Evolutionary conservation across 106 monocot genomes (phyloP), one percentile per base, ranked within the genome.

Genomic region (Chionographis japonica): DNA sequence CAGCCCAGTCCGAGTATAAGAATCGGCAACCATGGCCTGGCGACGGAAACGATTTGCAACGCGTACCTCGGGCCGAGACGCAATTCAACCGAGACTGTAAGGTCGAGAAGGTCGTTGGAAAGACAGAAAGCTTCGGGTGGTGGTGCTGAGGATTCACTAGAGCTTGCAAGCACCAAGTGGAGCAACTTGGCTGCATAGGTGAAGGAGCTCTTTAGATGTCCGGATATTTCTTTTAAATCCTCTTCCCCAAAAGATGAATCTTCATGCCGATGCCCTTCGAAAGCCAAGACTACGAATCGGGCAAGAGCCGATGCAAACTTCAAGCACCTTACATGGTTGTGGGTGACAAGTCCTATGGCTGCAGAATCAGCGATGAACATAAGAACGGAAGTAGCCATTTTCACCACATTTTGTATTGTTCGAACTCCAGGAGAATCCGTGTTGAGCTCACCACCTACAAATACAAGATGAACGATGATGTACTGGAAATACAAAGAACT

Each of bases 101-200:
- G 82, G 58, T 92, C 86, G 68, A 97, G 63, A 63, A 97, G 86
- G 78, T 80, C 61, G 78, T 83, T 87, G 7, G 89, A 60, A 52
- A 97, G 86, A 67, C 58, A 58, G 50, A 84, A 92, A 16, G 57
- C 79, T 56, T 85, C 82, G 54, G 40, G 59, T 55, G 82, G 77
- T 54, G 79, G 72, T 53, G 71, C 49, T 36, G 68, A 76, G 50
- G 72, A 65, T 62, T 80, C 82, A 53, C 53, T 72, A 18, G 62
- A 82, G 37, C 20, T 66, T 54, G 58, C 63, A n/a, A 97, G 70
- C 3, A 85, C 66, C 54, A 89, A 43, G 70, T 97, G 79, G 41
- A 92, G 87, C 38, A 97, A 67, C 67, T 97, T 97, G 49, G 84
- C 81, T 55, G 75, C 68, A 74, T 97, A 97, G 37, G 86, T 84